Conservation (phyloP, 2,329 filamentous ascomycete species). For the Metarhizium album region DNA sequence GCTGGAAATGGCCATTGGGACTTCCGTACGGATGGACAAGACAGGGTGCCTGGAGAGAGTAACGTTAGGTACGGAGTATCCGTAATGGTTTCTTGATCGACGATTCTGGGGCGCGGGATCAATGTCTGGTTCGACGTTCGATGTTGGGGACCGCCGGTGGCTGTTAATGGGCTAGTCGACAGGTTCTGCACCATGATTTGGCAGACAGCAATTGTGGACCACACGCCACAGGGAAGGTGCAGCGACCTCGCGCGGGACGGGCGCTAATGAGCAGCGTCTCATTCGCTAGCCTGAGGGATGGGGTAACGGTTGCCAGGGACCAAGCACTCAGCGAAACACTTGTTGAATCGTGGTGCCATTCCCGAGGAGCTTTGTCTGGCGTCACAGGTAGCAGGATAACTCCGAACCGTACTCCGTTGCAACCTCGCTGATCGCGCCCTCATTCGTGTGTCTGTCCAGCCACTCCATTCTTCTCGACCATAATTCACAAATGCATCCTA, state of each 20-base stretch:
- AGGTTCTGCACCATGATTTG: conserved; percentile 9
- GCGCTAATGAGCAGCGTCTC: conserved; percentile 11
- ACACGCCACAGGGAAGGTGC: conserved; percentile 2
- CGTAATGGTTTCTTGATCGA: not conserved
- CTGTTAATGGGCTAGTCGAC: conserved; percentile 1
- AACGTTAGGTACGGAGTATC: no score
- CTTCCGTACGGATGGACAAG: no score
- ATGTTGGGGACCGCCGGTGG: conserved; percentile 1
- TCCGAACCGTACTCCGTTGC: no score
- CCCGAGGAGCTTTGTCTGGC: no score
- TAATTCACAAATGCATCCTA: not conserved
- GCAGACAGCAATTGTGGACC: conserved; percentile 2
- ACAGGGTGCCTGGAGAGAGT: conserved; percentile 1
- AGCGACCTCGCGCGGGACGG: conserved; percentile 3
- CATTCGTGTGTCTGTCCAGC: no score
- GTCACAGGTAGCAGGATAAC: no score
- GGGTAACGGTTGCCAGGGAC: not conserved
- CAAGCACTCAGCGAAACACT: not conserved
- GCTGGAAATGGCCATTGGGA: not conserved
- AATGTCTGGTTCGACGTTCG: no score
- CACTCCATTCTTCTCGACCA: no score
- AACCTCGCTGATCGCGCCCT: no score
- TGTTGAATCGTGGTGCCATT: no score
- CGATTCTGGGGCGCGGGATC: not conserved
- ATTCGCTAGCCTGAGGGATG: conserved; percentile 9